Evolutionary conservation across 192 early-diverging fungal species (phyloP).

Genomic region (Umbelopsis vinacea): DNA sequence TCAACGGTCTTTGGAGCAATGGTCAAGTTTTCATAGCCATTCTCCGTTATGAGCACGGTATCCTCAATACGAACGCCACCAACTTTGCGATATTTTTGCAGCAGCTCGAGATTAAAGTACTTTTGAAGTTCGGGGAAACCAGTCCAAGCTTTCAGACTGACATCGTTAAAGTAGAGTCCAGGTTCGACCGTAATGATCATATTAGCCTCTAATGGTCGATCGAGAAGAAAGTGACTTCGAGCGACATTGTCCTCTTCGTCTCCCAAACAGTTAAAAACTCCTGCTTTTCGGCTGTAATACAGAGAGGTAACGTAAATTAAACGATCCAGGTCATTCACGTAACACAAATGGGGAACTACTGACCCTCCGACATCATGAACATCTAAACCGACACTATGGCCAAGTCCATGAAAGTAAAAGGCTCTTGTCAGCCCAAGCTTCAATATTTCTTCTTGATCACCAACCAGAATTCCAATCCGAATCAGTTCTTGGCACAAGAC

Average conservation of each 20-base stretch:
- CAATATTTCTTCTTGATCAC: conserved; percentile 65
- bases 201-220: conserved; percentile 70
- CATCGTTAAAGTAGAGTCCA: conserved; percentile 89
- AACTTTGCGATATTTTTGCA: conserved; percentile 69
- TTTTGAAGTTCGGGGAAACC: conserved; percentile 57
- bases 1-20: conserved; percentile 78
- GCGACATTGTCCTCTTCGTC: conserved; percentile 66
- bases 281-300: conserved; percentile 14
- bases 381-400: conserved; percentile 89
- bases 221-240: conserved; percentile 72
- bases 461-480: conserved; percentile 72
- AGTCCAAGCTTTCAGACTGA: conserved; percentile 66
- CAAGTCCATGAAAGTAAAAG: conserved; percentile 94
- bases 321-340: conserved; percentile 19
- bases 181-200: conserved; percentile 96
- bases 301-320: not conserved
- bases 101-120: conserved; percentile 73
- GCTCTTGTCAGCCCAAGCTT: conserved; percentile 69
- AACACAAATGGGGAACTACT: conserved; percentile 6
- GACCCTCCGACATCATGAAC: conserved; percentile 94
- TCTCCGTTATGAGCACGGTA: conserved; percentile 81
- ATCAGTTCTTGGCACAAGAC: conserved; percentile 71
- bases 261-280: conserved; percentile 55
- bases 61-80: conserved; percentile 96
- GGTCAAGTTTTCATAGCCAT: conserved; percentile 86